Evolutionary conservation across 2,329 filamentous ascomycete genomes (phyloP), one percentile per base, ranked within the genome.

Genomic region (Chrysoporthe cubensis): DNA sequence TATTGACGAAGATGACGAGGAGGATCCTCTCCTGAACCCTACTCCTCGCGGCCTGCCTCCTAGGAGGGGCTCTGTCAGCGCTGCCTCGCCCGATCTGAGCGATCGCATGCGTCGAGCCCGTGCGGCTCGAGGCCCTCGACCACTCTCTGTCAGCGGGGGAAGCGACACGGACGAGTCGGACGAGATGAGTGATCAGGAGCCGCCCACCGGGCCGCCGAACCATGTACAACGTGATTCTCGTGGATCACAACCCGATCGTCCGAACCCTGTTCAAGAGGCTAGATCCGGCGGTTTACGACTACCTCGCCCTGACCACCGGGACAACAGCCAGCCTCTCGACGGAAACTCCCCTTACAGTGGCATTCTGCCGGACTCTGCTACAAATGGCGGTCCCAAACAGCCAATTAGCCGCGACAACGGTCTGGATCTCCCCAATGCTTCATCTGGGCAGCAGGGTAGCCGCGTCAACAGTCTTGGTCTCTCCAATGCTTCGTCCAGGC

Each of bases 1-100:
- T 13, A 56, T 66, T 34, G 64, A 66, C 26, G 64, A 66, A n/a
- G 26, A 62, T 16, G 64, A 66, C 21, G 57, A 56, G 16, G 64
- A 66, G 40, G 64, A 66, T 46, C 56, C 57, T 34, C 18, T 66
- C 9, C 14, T 34, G 21, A 61, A 66, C 21, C 64, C 64, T 32
- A 54, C 57, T 4, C 57, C 43, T 16, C 63, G 54, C 11, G 63
- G 46, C 14, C 16, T 54, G 18, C 46, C 37, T 21, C 44, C 21
- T n/a, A 40, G 16, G 4, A 50, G 32, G 37, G 14, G 64, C 21
- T 61, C 58, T 18, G 34, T 52, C 9, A 13, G 50, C 13, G 48
- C 46, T 37, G n/a, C n/a, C 46, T 54, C 61, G 13, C 61, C 61
- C n/a, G 48, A 63, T 16, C 34, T 54, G 18, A 43, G 48, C 46